phyloP scores from a whole-genome alignment of 257 asterid genomes.

The Cruciata laevipes region DNA sequence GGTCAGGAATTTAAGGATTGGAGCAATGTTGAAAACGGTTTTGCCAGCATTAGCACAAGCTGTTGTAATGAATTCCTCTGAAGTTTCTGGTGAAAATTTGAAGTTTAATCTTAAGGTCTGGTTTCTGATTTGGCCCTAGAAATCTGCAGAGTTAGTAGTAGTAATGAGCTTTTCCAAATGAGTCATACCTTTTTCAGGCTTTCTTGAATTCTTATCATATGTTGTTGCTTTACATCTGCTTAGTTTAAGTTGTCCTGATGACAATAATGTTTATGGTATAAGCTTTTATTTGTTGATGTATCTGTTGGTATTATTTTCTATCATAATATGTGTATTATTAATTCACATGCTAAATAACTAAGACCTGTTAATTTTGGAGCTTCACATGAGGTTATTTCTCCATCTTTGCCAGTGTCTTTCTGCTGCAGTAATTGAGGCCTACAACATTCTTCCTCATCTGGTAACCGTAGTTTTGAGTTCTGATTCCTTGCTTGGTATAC shows the following conservation, averaged over 20 bases:
- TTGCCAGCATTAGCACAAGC: constrained; percentile 96
- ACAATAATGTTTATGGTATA: not conserved
- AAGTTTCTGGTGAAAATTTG: constrained; percentile 38
- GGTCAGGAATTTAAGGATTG: constrained; percentile 91
- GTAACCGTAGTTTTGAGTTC: constrained; percentile 27
- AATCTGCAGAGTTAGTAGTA: not conserved
- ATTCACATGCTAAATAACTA: not conserved
- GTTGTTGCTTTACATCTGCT: not conserved
- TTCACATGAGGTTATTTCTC: constrained; percentile 9
- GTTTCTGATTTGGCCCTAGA: constrained; percentile 16
- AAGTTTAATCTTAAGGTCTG: constrained; percentile 72
- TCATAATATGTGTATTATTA: not conserved
- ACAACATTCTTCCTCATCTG: constrained; percentile 77
- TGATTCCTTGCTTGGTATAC: not conserved
- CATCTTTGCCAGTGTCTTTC: constrained; percentile 47
- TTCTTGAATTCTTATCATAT: not conserved
- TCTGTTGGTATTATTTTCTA: not conserved
- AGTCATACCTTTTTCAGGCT: not conserved
- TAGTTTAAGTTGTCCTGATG: too few species aligned
- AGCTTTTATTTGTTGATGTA: not conserved
- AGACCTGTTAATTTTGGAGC: constrained; percentile 4
- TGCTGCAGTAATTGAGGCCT: constrained; percentile 70
- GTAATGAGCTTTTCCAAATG: not conserved
- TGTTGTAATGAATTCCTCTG: constrained; percentile 45
- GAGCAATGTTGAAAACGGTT: constrained; percentile 87